Conservation (phyloP, 495 filamentous ascomycete genomes). For the Saxophila tyrrhenica region DNA sequence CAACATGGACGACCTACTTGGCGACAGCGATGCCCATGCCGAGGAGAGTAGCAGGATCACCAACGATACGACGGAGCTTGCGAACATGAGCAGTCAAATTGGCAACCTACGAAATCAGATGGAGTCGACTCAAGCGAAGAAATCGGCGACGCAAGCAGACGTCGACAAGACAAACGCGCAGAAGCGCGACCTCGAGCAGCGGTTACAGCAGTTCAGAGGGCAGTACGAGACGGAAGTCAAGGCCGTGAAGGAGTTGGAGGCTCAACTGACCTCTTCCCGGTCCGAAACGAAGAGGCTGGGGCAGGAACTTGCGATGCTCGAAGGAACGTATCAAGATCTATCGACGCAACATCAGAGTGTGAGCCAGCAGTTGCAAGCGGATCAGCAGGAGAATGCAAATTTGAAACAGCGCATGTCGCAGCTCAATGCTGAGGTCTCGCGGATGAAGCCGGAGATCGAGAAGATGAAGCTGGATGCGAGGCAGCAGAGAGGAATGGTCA, state of each 20-base stretch:
- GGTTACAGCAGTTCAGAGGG: slow-evolving; percentile 67
- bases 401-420: slow-evolving; percentile 80
- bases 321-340: slow-evolving; percentile 72
- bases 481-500: slow-evolving; percentile 88
- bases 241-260: slow-evolving; percentile 71
- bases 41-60: slow-evolving; percentile 80
- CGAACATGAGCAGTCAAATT: slow-evolving; percentile 92
- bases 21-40: slow-evolving; percentile 64
- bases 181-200: slow-evolving; percentile 82
- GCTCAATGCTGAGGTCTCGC: slow-evolving; percentile 67
- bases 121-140: slow-evolving; percentile 77
- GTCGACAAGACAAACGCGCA: slow-evolving; percentile 66
- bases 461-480: slow-evolving; percentile 80
- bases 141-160: slow-evolving; percentile 62
- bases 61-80: slow-evolving; percentile 83
- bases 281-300: slow-evolving; percentile 74
- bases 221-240: slow-evolving; percentile 90
- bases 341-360: slow-evolving; percentile 73
- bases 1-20: slow-evolving; percentile 79
- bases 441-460: slow-evolving; percentile 78
- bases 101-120: slow-evolving; percentile 83
- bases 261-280: slow-evolving; percentile 60
- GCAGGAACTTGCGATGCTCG: slow-evolving; percentile 67
- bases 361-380: slow-evolving; percentile 60
- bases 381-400: slow-evolving; percentile 75